Evolutionary conservation across 805 yeast genomes (phyloP).

Genomic region (Saccharomycopsis schoenii): DNA sequence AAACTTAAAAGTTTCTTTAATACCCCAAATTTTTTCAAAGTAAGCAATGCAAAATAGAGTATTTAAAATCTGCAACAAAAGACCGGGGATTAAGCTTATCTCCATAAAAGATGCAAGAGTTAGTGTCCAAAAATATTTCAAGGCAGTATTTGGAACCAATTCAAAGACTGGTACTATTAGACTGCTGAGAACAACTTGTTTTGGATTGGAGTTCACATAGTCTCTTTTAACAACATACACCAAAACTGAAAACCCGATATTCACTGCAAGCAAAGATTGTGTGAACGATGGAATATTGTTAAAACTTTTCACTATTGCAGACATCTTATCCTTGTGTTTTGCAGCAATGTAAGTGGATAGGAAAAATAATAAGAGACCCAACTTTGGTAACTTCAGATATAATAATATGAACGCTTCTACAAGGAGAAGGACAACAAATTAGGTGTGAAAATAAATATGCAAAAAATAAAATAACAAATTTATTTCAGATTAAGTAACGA

Average conservation of each 20-base stretch:
- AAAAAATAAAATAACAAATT: no score
- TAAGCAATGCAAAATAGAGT: constrained; percentile 52
- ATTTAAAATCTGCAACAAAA: constrained; percentile 37
- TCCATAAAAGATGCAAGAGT: constrained; percentile 59
- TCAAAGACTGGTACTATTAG: constrained; percentile 50
- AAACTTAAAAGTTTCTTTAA: constrained; percentile 41
- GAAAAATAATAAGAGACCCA: constrained; percentile 4
- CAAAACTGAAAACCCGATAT: background rate
- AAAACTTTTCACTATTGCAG: background rate
- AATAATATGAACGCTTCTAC: no score
- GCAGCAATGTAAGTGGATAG: background rate
- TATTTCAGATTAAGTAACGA: no score
- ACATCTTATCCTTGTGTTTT: constrained; percentile 1
- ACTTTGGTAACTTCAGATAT: background rate
- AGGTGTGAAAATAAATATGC: no score
- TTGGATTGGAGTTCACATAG: background rate
- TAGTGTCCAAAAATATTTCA: constrained; percentile 56
- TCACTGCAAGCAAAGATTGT: background rate
- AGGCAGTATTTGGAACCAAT: constrained; percentile 47
- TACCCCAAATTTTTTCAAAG: constrained; percentile 59
- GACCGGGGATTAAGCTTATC: constrained; percentile 33
- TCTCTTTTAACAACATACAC: background rate
- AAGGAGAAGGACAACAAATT: no score
- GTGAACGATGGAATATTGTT: background rate
- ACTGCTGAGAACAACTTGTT: constrained; percentile 28